phyloP scores from a whole-genome alignment of 176 grass and related monocot genomes.

The Urochloa ruziziensis region DNA sequence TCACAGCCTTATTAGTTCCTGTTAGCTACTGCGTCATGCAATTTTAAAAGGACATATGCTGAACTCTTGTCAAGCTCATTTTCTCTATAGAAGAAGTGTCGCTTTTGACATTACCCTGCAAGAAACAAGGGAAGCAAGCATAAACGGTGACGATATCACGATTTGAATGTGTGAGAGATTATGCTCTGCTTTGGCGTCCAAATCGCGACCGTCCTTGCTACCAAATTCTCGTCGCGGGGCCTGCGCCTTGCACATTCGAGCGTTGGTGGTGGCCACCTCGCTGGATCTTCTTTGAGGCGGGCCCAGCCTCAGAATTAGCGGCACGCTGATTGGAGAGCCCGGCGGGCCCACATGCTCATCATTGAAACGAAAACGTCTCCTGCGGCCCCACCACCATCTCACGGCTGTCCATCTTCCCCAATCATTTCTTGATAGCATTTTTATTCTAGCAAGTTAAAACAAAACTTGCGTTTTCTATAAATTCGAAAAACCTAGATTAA shows the following conservation, averaged over 20 bases:
- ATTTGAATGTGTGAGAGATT: background rate
- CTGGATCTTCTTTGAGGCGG: too few species aligned
- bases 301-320: background rate
- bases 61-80: too few species aligned
- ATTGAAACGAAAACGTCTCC: background rate
- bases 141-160: background rate
- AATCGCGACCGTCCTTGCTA: background rate
- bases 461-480: too few species aligned
- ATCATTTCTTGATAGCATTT: too few species aligned
- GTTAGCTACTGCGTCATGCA: too few species aligned
- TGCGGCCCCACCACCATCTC: background rate
- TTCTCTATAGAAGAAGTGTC: too few species aligned
- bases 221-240: background rate
- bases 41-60: too few species aligned
- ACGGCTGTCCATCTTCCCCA: background rate
- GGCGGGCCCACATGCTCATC: background rate
- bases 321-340: background rate
- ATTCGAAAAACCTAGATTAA: too few species aligned
- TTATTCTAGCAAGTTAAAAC: too few species aligned
- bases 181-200: background rate
- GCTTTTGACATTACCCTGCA: background rate
- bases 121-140: background rate
- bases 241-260: too few species aligned
- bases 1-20: too few species aligned
- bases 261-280: too few species aligned